Evolutionary conservation across 2,329 filamentous ascomycete species (phyloP), one percentile per base, ranked within the genome.

Genomic region (Aureobasidium zeae): DNA sequence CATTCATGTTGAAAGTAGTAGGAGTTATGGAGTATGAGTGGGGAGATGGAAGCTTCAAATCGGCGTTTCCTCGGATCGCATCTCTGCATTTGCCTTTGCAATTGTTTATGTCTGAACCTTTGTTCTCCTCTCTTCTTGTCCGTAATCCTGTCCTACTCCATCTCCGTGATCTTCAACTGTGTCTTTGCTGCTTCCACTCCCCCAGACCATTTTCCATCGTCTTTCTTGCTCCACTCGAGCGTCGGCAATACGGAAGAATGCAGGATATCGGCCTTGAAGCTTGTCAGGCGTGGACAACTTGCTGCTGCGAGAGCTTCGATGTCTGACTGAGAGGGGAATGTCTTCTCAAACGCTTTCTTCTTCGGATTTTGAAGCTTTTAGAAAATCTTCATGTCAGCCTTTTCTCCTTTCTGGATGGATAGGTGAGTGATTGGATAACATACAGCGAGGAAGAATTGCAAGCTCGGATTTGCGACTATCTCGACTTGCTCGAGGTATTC

Each of bases 401-500:
- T n/a, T n/a, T n/a, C n/a, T n/a, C n/a, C n/a, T n/a, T n/a, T n/a
- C n/a, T n/a, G n/a, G 9, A 4, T 1, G 8, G 8, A 2, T 10
- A 21, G n/a, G n/a, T 12, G 1, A 7, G 10, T 6, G 2, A 16
- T 4, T 13, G 21, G 22, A n/a, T 13, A 9, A 55, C 59, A 47
- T 50, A 65, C 62, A 45, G 57, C 60, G 53, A 63, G 59, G 39
- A 58, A 59, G 49, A 64, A 63, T 32, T 59, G 52, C 38, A 64
- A 46, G 34, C 53, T 58, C 5, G 63, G 62, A 39, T 61, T 61
- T 1, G 57, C 61, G 16, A 66, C 57, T 25, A 66, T 55, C 50
- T 66, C 63, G 10, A 65, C 55, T 48, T 63, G 61, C 49, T 66
- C 63, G 32, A 65, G 42, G n/a, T 57, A 50, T 35, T 53, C 52